Evolutionary conservation across 1,284 basidiomycete genomes (phyloP).

Genomic region (Rhodotorula sp.): DNA sequence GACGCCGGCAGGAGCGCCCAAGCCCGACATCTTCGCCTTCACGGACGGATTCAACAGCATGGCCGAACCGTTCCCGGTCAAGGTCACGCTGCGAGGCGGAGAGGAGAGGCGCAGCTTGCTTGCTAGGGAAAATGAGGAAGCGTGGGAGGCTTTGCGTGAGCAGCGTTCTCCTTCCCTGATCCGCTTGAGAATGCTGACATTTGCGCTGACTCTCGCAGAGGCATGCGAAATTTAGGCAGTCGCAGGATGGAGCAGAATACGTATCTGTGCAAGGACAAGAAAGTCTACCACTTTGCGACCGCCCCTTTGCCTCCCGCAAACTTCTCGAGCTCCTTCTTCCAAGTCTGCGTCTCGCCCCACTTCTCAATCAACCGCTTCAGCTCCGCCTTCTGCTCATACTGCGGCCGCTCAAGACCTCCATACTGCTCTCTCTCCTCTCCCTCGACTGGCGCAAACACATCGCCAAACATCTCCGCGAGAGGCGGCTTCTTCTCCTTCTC

Average conservation of each 20-base stretch:
- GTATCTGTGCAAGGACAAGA: not conserved
- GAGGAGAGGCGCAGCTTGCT: not conserved
- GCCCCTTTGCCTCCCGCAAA: constrained; percentile 77
- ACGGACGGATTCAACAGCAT: constrained; percentile 6
- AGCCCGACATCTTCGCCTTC: constrained; percentile 11
- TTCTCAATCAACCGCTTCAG: constrained; percentile 70
- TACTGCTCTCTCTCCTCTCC: not conserved
- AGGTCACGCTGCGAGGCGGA: not conserved
- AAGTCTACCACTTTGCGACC: constrained; percentile 50
- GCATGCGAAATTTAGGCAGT: not conserved
- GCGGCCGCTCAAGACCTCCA: constrained; percentile 30
- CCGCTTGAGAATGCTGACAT: not conserved
- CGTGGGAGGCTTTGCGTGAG: constrained; percentile 12
- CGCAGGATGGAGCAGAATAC: not conserved
- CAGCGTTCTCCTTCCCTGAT: not conserved
- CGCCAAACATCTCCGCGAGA: constrained; percentile 76
- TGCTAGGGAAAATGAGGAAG: constrained; percentile 6
- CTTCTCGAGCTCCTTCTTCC: constrained; percentile 73
- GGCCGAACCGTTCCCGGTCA: constrained; percentile 8
- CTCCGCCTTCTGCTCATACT: constrained; percentile 82
- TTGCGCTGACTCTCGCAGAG: not conserved
- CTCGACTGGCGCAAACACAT: constrained; percentile 61
- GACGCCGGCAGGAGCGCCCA: not conserved
- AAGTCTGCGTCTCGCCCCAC: constrained; percentile 71
- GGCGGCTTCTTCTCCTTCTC: constrained; percentile 69